A percentile compares a stretch with the other conserved stretches of the same genome.
Evolutionary conservation across 805 yeast genomes (phyloP).

Genomic region (Myxozyma lipomycoides): DNA sequence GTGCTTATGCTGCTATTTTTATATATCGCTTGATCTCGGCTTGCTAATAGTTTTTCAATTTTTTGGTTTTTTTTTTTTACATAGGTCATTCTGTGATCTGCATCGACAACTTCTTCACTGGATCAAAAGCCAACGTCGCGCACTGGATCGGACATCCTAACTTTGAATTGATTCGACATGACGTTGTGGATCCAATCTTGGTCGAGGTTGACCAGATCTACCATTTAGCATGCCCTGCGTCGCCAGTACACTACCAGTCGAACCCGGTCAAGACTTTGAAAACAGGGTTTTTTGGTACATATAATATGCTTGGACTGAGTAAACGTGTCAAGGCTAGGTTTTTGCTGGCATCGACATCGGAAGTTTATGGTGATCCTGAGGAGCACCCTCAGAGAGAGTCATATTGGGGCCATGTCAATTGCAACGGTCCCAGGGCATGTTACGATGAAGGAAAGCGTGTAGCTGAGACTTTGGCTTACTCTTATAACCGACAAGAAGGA

Average conservation of each 20-base stretch:
- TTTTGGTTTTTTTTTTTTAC: no score
- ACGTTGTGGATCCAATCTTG: slow-evolving; percentile 32
- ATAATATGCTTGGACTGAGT: slow-evolving; percentile 34
- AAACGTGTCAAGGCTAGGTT: slow-evolving; percentile 34
- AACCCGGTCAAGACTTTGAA: slow-evolving; percentile 34
- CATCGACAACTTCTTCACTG: slow-evolving; percentile 33
- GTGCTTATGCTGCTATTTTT: background rate
- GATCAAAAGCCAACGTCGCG: slow-evolving; percentile 31
- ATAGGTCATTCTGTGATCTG: slow-evolving; percentile 32
- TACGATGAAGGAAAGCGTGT: slow-evolving; percentile 35
- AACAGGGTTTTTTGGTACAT: slow-evolving; percentile 33
- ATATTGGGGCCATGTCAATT: slow-evolving; percentile 33
- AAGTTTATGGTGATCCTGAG: slow-evolving; percentile 34
- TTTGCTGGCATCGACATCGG: slow-evolving; percentile 33
- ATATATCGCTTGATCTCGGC: no score
- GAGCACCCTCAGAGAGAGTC: slow-evolving; percentile 33
- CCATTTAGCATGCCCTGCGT: slow-evolving; percentile 34
- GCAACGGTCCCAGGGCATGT: slow-evolving; percentile 33
- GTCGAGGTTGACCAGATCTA: slow-evolving; percentile 34
- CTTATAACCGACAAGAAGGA: slow-evolving; percentile 30
- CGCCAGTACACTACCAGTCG: slow-evolving; percentile 34
- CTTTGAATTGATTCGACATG: slow-evolving; percentile 33
- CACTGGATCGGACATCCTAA: slow-evolving; percentile 35
- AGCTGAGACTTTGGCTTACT: slow-evolving; percentile 33
- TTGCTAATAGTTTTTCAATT: background rate